Base-by-base conservation (phyloP, 2,329 filamentous ascomycete species). In the Hypoxylon rubiginosum region DNA sequence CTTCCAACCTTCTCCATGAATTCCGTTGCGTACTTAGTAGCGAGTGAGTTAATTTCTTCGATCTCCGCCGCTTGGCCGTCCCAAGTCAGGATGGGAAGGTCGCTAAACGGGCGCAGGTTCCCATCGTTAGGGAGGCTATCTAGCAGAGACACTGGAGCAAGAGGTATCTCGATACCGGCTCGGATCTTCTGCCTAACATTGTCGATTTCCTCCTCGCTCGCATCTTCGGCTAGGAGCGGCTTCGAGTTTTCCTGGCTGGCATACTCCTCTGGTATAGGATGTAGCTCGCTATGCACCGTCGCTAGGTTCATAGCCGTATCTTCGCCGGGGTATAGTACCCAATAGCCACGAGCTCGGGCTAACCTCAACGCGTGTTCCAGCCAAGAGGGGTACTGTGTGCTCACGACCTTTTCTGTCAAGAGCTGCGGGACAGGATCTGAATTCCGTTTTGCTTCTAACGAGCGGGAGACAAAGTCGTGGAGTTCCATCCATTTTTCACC, bases 401-500 rank as follows among this genome's bases (percentile, higher is more conserved):
- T 75, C 34, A 76, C 68, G n/a, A 67, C 21, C 61, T 92, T 93
- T 24, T 82, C 74, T 5, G 80, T 78, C 17, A 86, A 70, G 7
- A 85, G 75, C 0, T 79, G 71, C 0, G 83, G 80, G 1, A 78
- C 73, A 0, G 77, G 71, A 7, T 79, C 71, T n/a, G 72, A 73
- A 8, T 71, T 70, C 36, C 79, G 78, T 45, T 83, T 80, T 17
- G 76, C 75, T 32, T 83, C 80, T 15, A 94, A 80, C 6, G 90
- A 83, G 51, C 86, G 85, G 10, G 91, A 87, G 1, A 97, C 85
- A 72, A 97, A 96, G 10, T 89, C 86, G 76, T 97, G 94, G 9
- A 97, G 85, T 71, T 97, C 92, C 11, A 87, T 82, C 96, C 96
- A 99, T 74, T 91, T 94, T 51, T 93, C 88, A 46, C 94, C 94